A percentile compares a stretch with the other conserved stretches of the same genome.
Evolutionary conservation across 352 stramenopile species (phyloP).

Genomic region (Phytophthora ramorum): DNA sequence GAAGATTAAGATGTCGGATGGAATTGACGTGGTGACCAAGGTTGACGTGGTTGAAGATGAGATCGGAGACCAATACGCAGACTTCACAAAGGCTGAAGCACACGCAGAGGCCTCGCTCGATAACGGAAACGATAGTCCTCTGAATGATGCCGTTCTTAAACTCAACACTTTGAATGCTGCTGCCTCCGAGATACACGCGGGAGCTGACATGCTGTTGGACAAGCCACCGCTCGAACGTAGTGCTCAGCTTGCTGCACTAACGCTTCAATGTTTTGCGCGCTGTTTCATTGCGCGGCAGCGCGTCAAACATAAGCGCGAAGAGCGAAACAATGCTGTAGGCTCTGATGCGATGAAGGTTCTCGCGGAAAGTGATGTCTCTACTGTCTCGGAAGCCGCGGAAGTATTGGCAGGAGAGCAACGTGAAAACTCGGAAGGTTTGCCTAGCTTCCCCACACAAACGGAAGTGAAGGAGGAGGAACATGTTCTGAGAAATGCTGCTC

Average conservation of each 20-base stretch:
- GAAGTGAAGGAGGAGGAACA: background rate
- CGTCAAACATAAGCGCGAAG: slow-evolving; percentile 35
- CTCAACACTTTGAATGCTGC: background rate
- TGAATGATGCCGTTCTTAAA: background rate
- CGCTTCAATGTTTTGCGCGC: slow-evolving; percentile 48
- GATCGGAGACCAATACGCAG: background rate
- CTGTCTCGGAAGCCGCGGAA: background rate
- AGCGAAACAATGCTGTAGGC: slow-evolving; percentile 3
- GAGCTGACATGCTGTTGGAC: background rate
- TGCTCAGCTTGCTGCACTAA: slow-evolving; percentile 35
- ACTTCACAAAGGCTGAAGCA: background rate
- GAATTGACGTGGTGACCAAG: background rate
- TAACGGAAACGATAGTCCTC: background rate
- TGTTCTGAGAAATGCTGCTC: background rate
- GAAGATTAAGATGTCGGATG: background rate
- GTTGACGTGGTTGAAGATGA: background rate
- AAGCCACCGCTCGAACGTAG: background rate
- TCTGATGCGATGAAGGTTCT: background rate
- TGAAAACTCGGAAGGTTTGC: background rate
- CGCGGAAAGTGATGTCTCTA: background rate
- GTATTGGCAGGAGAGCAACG: background rate
- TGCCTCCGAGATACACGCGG: background rate
- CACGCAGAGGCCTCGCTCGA: background rate
- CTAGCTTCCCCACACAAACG: background rate
- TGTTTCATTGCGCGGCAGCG: slow-evolving; percentile 41